A percentile compares a stretch with the other conserved stretches of the same genome.
Evolutionary conservation across 2,329 filamentous ascomycete species (phyloP).

Genomic region (Botrytis tulipae): DNA sequence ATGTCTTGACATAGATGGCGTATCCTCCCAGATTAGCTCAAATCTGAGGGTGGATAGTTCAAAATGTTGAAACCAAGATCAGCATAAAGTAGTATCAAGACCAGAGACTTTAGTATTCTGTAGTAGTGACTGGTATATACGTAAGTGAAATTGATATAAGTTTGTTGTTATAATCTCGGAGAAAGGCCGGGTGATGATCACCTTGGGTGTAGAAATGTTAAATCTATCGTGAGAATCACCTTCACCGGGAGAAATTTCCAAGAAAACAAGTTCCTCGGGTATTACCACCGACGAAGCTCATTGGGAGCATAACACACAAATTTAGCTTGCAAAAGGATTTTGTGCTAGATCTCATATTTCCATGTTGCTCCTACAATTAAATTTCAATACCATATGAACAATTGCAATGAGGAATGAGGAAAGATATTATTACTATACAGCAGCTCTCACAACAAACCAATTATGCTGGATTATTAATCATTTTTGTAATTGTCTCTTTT

Average conservation of each 20-base stretch:
- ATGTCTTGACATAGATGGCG: neutral
- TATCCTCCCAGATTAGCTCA: neutral
- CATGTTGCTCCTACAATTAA: neutral
- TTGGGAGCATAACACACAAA: neutral
- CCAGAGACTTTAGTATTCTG: neutral
- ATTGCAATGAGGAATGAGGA: neutral
- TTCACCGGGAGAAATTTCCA: neutral
- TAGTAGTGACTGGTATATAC: neutral
- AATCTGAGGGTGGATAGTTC: neutral
- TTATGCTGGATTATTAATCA: constrained; percentile 18
- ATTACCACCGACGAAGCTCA: neutral
- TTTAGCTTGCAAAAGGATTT: neutral
- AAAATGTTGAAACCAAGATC: neutral
- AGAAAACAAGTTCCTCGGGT: neutral
- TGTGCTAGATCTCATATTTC: neutral
- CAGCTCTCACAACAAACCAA: neutral
- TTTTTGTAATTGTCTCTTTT: constrained; percentile 14
- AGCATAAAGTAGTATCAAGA: neutral
- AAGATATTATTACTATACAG: neutral
- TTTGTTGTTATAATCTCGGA: neutral
- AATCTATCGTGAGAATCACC: neutral
- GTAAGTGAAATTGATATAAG: neutral
- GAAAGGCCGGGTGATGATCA: neutral
- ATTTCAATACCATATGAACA: neutral
- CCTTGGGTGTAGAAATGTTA: neutral